phyloP scores from a whole-genome alignment of 257 asterid species.

The Forsythia viridissima region DNA sequence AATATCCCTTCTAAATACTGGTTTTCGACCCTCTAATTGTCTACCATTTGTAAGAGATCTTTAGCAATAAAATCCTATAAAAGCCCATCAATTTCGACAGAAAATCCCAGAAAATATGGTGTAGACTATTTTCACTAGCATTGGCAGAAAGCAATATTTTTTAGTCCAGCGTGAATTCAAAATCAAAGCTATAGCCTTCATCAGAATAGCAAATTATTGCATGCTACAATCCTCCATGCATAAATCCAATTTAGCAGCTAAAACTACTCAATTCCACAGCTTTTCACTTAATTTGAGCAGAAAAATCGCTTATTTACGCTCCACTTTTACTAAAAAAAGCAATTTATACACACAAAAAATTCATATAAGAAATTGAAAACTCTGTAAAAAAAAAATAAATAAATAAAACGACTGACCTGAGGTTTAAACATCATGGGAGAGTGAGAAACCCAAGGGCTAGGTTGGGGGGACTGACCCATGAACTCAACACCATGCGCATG shows the following conservation, averaged over 20 bases:
- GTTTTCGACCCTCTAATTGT: neutral
- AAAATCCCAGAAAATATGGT: neutral
- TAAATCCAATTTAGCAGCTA: neutral
- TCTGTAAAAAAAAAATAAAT: constrained; percentile 4
- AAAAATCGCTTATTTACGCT: constrained; percentile 14
- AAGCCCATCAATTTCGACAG: neutral
- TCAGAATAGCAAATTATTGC: neutral
- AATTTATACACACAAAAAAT: neutral
- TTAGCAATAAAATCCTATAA: neutral
- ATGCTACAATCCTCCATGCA: neutral
- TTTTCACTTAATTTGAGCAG: constrained; percentile 19
- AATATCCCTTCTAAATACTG: neutral
- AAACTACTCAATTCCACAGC: neutral
- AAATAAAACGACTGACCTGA: constrained; percentile 45
- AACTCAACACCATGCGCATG: constrained; percentile 36
- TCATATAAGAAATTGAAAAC: neutral
- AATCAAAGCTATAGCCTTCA: neutral
- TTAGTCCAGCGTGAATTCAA: neutral
- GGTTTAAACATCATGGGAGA: constrained; percentile 85
- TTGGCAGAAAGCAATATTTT: neutral
- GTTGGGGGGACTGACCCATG: constrained; percentile 34
- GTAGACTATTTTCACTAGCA: neutral
- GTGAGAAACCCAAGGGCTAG: constrained; percentile 81
- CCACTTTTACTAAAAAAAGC: neutral
- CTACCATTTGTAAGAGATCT: neutral